Base-by-base conservation (phyloP, 106 monocot species). In the Dendrobium huoshanense region DNA sequence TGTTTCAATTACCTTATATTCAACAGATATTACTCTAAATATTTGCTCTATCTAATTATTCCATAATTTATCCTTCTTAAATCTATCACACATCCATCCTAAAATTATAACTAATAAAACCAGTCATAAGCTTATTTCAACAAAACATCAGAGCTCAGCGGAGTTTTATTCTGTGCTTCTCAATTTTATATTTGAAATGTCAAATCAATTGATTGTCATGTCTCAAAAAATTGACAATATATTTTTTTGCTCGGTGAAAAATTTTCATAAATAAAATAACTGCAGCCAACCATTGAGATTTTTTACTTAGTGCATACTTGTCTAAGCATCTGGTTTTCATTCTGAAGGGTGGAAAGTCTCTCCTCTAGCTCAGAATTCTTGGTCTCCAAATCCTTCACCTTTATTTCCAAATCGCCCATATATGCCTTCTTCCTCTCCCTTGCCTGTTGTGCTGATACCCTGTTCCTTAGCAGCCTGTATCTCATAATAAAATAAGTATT, bases 301-400 rank as follows among this genome's bases (percentile, higher is more conserved):
- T 24, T 61, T 61, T 58, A 2, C 22, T 47, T 4, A 51, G 48
- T 7, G 0, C 76, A 76, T 82, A 95, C 95, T 27, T 95, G 90
- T 90, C 95, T 90, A 6, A 95, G 92, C 92, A 92, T 95, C 73
- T 92, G 84, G 80, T 95, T 95, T 83, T 95, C 95, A 80, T 95
- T 95, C 81, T 92, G 90, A 6, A 92, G 77, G 25, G 92, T 92
- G 16, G 89, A 92, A 27, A 92, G 83, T 27, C 76, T 83, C 78
- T 89, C 89, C 78, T 89, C 92, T 17, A 92, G 42, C 81, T 89
- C 73, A 0, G 67, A 65, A 68, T 92, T 92, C 15, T 59, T 83
- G 48, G 80, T 73, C 7, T 82, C 75, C 83, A 92, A 64, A 18
- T 89, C 92, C 45, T 87, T 86, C 16, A 83, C 87, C 79, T 55